A percentile compares a stretch with the other conserved stretches of the same genome.
Evolutionary conservation across 2,329 filamentous ascomycete species (phyloP).

Genomic region (Trichoderma gracile): DNA sequence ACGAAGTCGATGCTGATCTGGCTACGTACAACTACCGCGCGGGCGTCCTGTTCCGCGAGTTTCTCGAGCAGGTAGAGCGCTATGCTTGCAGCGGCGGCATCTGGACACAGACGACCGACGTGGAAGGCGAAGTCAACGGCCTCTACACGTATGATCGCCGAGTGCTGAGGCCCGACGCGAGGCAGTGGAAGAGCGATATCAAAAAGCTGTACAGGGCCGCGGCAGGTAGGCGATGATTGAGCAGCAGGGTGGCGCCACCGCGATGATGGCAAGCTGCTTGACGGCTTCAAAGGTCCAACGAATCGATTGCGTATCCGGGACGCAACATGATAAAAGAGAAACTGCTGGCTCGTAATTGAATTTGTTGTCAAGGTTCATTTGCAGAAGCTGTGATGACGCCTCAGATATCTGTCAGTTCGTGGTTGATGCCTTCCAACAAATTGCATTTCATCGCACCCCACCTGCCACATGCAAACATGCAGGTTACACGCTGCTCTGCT

Average conservation of each 20-base stretch:
- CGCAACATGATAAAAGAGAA: too few relatives aligned
- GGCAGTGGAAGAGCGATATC: slow-evolving; percentile 63
- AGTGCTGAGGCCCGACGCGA: slow-evolving; percentile 55
- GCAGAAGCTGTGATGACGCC: neutral
- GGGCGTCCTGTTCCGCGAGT: slow-evolving; percentile 59
- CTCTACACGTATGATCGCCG: slow-evolving; percentile 69
- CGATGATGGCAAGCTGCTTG: neutral
- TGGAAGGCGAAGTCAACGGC: slow-evolving; percentile 74
- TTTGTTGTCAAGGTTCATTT: too few relatives aligned
- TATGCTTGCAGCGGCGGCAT: slow-evolving; percentile 67
- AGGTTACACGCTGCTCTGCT: too few relatives aligned
- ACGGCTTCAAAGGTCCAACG: neutral
- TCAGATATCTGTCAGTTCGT: neutral
- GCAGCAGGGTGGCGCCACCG: neutral
- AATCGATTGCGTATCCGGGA: neutral
- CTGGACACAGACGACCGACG: slow-evolving; percentile 74
- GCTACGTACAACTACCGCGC: slow-evolving; percentile 68
- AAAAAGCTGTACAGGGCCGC: slow-evolving; percentile 60
- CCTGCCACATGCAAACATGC: slow-evolving; percentile 3
- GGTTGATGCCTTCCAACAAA: neutral
- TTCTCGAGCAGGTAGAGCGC: slow-evolving; percentile 60
- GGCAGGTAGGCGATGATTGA: slow-evolving; percentile 3
- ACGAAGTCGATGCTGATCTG: slow-evolving; percentile 62
- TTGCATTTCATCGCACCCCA: neutral
- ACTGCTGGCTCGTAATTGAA: too few relatives aligned